Evolutionary conservation across 495 filamentous ascomycete species (phyloP).

Genomic region (Talaromyces ruber): DNA sequence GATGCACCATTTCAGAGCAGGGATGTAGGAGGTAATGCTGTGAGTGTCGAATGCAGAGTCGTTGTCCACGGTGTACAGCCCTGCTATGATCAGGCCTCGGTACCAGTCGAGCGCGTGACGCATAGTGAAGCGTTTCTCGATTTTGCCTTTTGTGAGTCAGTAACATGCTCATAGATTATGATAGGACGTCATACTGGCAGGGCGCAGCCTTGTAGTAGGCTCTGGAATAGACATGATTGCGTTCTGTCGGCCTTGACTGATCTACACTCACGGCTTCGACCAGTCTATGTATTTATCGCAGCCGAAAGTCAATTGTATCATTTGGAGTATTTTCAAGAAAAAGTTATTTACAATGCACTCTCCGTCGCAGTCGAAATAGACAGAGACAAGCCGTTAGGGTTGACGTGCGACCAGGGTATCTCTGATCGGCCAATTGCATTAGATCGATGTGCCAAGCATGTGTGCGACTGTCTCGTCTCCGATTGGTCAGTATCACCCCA

Average conservation of each 20-base stretch:
- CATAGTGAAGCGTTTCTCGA: slow-evolving; percentile 11
- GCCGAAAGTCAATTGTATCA: too few species aligned
- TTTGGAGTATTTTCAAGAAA: too few species aligned
- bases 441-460: neutral
- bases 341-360: neutral
- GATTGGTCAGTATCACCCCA: neutral
- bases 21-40: slow-evolving; percentile 4
- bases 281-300: neutral
- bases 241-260: neutral
- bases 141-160: slow-evolving; percentile 10
- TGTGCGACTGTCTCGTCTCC: neutral
- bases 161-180: too few species aligned
- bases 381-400: neutral
- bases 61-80: slow-evolving; percentile 7
- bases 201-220: neutral
- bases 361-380: neutral
- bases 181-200: neutral
- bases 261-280: neutral
- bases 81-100: slow-evolving; percentile 8
- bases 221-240: neutral
- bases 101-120: slow-evolving; percentile 13
- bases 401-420: neutral
- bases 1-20: slow-evolving; percentile 13
- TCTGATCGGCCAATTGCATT: neutral
- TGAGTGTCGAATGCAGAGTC: neutral